Conservation (phyloP, 192 early-diverging fungal genomes). For the Coemansia sp. region DNA sequence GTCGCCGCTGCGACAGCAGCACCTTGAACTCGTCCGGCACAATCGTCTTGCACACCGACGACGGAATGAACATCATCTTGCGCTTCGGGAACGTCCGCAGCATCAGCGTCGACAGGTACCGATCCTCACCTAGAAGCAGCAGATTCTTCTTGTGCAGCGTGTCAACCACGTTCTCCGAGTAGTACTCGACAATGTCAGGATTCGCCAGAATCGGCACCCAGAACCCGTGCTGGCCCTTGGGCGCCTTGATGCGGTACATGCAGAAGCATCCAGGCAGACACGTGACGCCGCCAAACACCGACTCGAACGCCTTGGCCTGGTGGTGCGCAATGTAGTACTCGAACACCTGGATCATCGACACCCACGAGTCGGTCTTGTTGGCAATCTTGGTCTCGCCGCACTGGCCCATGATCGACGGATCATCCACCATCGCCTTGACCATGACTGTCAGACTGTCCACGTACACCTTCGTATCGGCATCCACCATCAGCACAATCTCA, state of each 20-base stretch:
- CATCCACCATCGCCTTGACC: slow-evolving; percentile 72
- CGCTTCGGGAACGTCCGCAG: slow-evolving; percentile 90
- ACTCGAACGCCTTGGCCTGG: slow-evolving; percentile 80
- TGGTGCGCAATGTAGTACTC: slow-evolving; percentile 89
- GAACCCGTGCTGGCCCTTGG: slow-evolving; percentile 72
- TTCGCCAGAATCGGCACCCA: slow-evolving; percentile 86
- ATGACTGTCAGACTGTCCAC: slow-evolving; percentile 71
- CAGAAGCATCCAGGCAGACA: slow-evolving; percentile 86
- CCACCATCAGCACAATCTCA: slow-evolving; percentile 81
- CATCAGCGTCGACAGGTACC: slow-evolving; percentile 95
- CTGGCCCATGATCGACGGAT: slow-evolving; percentile 70
- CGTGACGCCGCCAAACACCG: slow-evolving; percentile 82
- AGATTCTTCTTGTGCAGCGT: slow-evolving; percentile 94
- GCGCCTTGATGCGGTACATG: slow-evolving; percentile 84
- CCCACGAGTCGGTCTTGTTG: slow-evolving; percentile 78
- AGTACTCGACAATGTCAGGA: slow-evolving; percentile 82
- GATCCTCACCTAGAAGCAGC: slow-evolving; percentile 92
- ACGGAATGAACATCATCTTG: slow-evolving; percentile 92
- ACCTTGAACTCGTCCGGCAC: slow-evolving; percentile 87
- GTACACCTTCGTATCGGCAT: slow-evolving; percentile 84
- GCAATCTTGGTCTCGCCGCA: slow-evolving; percentile 84
- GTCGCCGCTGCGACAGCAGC: slow-evolving; percentile 80
- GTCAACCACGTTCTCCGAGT: slow-evolving; percentile 83
- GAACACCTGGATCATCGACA: slow-evolving; percentile 83
- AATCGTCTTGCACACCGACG: slow-evolving; percentile 89